These are phyloP conservation scores for Sporisorium scitamineum DNA, from an alignment of 1,284 basidiomycete species.

Conservation along the genomic window DNA sequence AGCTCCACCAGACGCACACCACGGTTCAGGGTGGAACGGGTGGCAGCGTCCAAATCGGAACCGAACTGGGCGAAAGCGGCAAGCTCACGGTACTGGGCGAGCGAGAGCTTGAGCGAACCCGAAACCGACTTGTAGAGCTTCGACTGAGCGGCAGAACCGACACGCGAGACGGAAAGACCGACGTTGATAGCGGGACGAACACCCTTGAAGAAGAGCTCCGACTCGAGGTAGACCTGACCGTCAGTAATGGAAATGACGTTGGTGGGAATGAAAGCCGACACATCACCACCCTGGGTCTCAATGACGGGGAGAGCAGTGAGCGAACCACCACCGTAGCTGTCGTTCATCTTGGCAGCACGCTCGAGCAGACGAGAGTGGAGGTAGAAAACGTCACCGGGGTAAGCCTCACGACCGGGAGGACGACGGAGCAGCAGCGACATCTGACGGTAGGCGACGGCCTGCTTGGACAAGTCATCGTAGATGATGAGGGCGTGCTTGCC, in stretches of 20 bases:
- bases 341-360: conserved; percentile 99
- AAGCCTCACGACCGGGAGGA: conserved; percentile 99
- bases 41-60: conserved; percentile 99
- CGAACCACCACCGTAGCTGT: conserved; percentile 96
- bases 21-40: conserved; percentile 84
- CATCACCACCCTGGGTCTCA: conserved; percentile 99
- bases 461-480: conserved; percentile 99
- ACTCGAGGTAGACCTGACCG: conserved; percentile 69
- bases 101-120: conserved; percentile 98
- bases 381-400: conserved; percentile 99
- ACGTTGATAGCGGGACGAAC: conserved; percentile 99
- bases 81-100: conserved; percentile 99
- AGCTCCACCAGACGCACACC: conserved; percentile 98
- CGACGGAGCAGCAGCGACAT: conserved; percentile 99
- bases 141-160: conserved; percentile 98
- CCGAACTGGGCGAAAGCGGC: conserved; percentile 99
- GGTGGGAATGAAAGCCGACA: conserved; percentile 78
- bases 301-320: conserved; percentile 98
- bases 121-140: conserved; percentile 92
- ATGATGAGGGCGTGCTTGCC: conserved; percentile 96
- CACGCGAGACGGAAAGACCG: conserved; percentile 99
- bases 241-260: conserved; percentile 69
- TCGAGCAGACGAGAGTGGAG: conserved; percentile 99
- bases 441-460: conserved; percentile 99
- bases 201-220: conserved; percentile 95